Evolutionary conservation across 495 filamentous ascomycete genomes (phyloP).

Genomic region (Daldinia concentrica): DNA sequence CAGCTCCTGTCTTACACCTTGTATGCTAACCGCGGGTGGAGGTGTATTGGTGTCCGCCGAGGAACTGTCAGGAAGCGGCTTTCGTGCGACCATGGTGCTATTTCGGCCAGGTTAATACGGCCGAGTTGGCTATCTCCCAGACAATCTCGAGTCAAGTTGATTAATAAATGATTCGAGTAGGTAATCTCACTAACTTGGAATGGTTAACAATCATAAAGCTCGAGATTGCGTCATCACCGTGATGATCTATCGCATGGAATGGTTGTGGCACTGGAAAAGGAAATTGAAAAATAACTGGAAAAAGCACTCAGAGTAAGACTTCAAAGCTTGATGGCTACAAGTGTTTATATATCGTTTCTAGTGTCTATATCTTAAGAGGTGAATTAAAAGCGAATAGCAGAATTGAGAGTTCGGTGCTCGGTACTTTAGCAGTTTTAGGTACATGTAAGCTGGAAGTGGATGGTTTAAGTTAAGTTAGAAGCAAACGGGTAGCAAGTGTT

Average conservation of each 20-base stretch:
- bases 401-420: background rate
- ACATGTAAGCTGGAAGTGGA: too few relatives aligned
- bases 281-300: background rate
- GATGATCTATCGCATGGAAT: background rate
- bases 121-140: conserved; percentile 14
- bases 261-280: background rate
- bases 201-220: conserved; percentile 20
- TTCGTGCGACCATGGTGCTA: conserved; percentile 47
- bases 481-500: conserved; percentile 1
- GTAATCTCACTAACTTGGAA: conserved; percentile 22
- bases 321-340: background rate
- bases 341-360: background rate
- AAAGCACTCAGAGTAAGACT: background rate
- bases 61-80: conserved; percentile 51
- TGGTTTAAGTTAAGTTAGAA: background rate
- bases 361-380: background rate
- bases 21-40: conserved; percentile 44
- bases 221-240: conserved; percentile 37
- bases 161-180: background rate
- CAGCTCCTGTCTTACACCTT: conserved; percentile 45
- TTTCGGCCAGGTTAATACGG: conserved; percentile 31
- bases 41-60: conserved; percentile 40
- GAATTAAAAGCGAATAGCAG: background rate
- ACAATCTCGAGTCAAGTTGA: background rate
- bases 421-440: background rate